These are phyloP conservation scores for Globisporangium abappressorium DNA, from an alignment of 352 stramenopile species.

Conservation along the genomic window DNA sequence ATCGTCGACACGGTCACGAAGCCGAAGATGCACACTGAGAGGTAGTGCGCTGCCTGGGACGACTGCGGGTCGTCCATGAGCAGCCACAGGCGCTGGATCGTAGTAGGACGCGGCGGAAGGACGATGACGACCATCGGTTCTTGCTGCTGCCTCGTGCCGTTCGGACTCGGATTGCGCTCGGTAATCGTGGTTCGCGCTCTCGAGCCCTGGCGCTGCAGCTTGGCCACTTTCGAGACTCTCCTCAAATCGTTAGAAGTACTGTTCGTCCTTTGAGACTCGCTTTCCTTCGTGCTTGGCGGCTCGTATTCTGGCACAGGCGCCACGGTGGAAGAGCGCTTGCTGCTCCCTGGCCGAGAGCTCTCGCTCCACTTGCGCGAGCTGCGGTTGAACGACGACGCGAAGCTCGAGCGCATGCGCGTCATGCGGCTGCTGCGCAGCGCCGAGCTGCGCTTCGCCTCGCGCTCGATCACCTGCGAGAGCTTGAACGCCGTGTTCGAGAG, in stretches of 20 bases:
- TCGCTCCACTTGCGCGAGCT: slow-evolving; percentile 12
- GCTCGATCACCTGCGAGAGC: slow-evolving; percentile 67
- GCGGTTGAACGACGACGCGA: slow-evolving; percentile 31
- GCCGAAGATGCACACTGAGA: slow-evolving; percentile 55
- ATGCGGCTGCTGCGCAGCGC: slow-evolving; percentile 21
- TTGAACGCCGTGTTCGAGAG: slow-evolving; percentile 60
- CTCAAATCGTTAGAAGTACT: background rate
- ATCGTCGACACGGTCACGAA: slow-evolving; percentile 67
- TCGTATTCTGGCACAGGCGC: background rate
- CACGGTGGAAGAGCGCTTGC: slow-evolving; percentile 4
- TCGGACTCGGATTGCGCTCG: background rate
- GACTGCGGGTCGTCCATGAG: slow-evolving; percentile 78
- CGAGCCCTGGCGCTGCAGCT: slow-evolving; percentile 9
- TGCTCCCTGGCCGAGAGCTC: background rate
- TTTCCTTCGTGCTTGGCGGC: background rate
- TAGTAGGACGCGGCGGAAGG: background rate
- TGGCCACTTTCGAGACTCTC: slow-evolving; percentile 3
- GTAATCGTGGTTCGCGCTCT: background rate
- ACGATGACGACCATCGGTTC: background rate
- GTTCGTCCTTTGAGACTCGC: background rate
- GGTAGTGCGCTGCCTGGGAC: slow-evolving; percentile 50
- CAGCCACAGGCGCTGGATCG: slow-evolving; percentile 29
- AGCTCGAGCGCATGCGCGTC: slow-evolving; percentile 31
- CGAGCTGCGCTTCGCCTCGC: slow-evolving; percentile 47
- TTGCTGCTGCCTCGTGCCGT: background rate